Evolutionary conservation across 1,139 yeast genomes (phyloP).

Genomic region (Candida glucosophila): DNA sequence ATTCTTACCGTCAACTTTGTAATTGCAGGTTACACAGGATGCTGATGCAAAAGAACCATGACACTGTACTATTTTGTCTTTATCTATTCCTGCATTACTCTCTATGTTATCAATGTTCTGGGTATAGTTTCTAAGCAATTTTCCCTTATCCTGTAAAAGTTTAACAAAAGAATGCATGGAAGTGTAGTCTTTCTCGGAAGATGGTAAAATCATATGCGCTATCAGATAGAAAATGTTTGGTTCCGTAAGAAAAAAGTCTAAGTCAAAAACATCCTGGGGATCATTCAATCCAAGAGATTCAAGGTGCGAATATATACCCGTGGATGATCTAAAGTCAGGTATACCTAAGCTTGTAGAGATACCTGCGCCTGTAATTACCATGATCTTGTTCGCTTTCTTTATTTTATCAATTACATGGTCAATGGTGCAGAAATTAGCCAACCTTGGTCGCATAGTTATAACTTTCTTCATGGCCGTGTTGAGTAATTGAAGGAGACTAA

Average conservation of each 20-base stretch:
- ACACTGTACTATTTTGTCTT: slow-evolving; percentile 73
- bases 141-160: slow-evolving; percentile 66
- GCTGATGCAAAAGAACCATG: slow-evolving; percentile 93
- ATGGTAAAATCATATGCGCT: slow-evolving; percentile 81
- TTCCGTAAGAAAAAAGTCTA: slow-evolving; percentile 61
- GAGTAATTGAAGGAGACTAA: slow-evolving; percentile 41
- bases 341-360: slow-evolving; percentile 85
- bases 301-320: slow-evolving; percentile 73
- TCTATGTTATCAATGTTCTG: slow-evolving; percentile 91
- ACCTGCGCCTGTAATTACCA: slow-evolving; percentile 91
- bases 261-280: slow-evolving; percentile 88
- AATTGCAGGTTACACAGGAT: slow-evolving; percentile 72
- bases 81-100: slow-evolving; percentile 64
- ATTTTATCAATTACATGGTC: slow-evolving; percentile 55
- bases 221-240: slow-evolving; percentile 77
- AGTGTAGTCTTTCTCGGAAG: slow-evolving; percentile 57
- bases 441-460: slow-evolving; percentile 41
- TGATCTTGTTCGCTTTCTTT: slow-evolving; percentile 45
- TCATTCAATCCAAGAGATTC: slow-evolving; percentile 65
- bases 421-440: slow-evolving; percentile 45
- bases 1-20: slow-evolving; percentile 56
- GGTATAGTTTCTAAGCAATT: slow-evolving; percentile 76
- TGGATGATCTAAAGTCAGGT: slow-evolving; percentile 85
- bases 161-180: slow-evolving; percentile 81
- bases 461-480: slow-evolving; percentile 58